These are phyloP conservation scores for Hymenoscyphus salicellus DNA, from an alignment of 2,329 filamentous ascomycete species.

Conservation along the genomic window DNA sequence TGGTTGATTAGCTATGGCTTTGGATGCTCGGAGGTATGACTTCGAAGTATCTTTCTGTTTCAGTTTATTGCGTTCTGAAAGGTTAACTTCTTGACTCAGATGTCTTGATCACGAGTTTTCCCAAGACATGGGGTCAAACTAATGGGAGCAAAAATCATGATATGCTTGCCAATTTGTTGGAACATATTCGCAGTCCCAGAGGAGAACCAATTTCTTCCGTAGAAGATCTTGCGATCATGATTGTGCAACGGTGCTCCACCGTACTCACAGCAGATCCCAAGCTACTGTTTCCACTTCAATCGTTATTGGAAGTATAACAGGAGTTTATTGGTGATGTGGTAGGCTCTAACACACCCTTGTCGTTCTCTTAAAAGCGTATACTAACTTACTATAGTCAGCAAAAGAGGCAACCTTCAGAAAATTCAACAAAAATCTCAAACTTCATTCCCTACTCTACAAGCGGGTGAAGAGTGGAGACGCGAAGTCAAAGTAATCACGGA, in stretches of 20 bases:
- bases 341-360: background rate
- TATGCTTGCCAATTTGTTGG: background rate
- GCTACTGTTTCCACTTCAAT: background rate
- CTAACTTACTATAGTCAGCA: background rate
- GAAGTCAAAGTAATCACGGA: background rate
- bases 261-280: background rate
- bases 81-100: background rate
- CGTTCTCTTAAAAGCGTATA: background rate
- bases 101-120: background rate
- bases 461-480: background rate
- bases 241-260: background rate
- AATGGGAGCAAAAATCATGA: background rate
- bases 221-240: background rate
- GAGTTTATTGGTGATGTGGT: background rate
- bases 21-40: background rate
- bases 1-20: background rate
- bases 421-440: background rate
- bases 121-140: background rate
- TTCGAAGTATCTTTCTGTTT: background rate
- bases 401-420: background rate
- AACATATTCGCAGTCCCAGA: background rate
- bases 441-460: background rate
- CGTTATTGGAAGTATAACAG: background rate
- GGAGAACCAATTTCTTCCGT: background rate
- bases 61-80: background rate